Percentiles rank a stretch among this genome's conserved stretches.
These are phyloP conservation scores for Wickerhamomyces sp. DNA, from an alignment of 1,139 yeast genomes.

Conservation along the genomic window DNA sequence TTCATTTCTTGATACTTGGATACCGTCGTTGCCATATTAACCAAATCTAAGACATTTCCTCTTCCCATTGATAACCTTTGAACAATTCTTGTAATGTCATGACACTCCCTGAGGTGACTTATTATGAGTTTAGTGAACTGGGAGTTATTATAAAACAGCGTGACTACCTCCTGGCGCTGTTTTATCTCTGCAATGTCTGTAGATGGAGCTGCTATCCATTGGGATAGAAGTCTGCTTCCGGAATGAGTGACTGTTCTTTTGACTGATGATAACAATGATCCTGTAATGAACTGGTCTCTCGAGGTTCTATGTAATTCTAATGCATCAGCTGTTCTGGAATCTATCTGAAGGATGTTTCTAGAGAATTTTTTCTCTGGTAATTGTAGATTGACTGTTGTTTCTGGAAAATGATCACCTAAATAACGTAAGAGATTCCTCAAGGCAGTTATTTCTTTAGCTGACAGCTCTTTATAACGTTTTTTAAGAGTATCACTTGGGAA, in stretches of 20 bases:
- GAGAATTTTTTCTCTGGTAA: conserved; percentile 49
- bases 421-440: conserved; percentile 53
- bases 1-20: conserved; percentile 20
- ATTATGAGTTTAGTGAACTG: conserved; percentile 33
- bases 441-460: conserved; percentile 46
- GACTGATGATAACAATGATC: conserved; percentile 66
- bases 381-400: conserved; percentile 42
- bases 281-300: conserved; percentile 55
- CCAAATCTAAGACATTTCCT: conserved; percentile 41
- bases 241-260: conserved; percentile 73
- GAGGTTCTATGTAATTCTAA: conserved; percentile 63
- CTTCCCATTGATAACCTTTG: conserved; percentile 46
- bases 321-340: conserved; percentile 76
- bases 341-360: conserved; percentile 65
- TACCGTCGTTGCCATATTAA: conserved; percentile 40
- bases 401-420: conserved; percentile 55
- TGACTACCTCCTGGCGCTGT: conserved; percentile 60
- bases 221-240: conserved; percentile 71
- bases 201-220: conserved; percentile 84
- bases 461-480: conserved; percentile 25
- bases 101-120: conserved; percentile 32
- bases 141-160: conserved; percentile 41
- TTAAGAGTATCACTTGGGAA: conserved; percentile 16
- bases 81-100: conserved; percentile 50
- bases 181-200: conserved; percentile 51